These are phyloP conservation scores for Zhuliangozyma blackwelliae DNA, from an alignment of 1,139 yeast genomes.

Conservation along the genomic window DNA sequence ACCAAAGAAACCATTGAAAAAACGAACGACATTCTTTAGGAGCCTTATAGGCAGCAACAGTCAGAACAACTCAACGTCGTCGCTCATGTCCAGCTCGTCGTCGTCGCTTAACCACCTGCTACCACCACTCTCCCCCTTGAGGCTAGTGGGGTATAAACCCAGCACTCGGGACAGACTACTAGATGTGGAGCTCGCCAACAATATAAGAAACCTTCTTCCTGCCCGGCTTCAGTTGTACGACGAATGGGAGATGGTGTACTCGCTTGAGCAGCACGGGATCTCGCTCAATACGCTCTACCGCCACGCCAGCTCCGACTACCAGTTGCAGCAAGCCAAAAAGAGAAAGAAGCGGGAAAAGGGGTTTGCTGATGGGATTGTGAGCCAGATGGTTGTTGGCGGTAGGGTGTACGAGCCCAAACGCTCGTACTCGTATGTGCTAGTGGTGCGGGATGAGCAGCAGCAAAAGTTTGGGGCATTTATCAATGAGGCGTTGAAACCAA, in stretches of 20 bases:
- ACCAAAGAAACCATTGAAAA: constrained; percentile 3
- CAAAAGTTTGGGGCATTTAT: constrained; percentile 78
- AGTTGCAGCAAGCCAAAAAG: constrained; percentile 19
- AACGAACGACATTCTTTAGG: constrained; percentile 8
- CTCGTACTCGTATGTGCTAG: constrained; percentile 65
- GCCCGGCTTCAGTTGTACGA: constrained; percentile 71
- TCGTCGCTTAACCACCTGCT: constrained; percentile 7
- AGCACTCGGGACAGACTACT: constrained; percentile 57
- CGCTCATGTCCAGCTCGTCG: constrained; percentile 3
- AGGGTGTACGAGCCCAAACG: constrained; percentile 22
- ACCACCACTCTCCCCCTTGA: constrained; percentile 34
- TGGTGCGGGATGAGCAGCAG: constrained; percentile 59
- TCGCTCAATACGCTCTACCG: constrained; percentile 70
- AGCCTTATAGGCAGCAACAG: constrained; percentile 6
- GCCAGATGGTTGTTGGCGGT: constrained; percentile 25
- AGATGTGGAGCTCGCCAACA: constrained; percentile 60
- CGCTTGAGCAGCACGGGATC: constrained; percentile 89
- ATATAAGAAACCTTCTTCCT: constrained; percentile 70
- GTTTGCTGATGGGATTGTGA: constrained; percentile 35
- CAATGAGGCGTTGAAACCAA: constrained; percentile 69
- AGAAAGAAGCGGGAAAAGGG: constrained; percentile 23
- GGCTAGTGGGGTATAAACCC: constrained; percentile 50
- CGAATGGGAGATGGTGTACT: constrained; percentile 74
- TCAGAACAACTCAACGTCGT: constrained; percentile 5
- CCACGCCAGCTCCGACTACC: constrained; percentile 32